These are phyloP conservation scores for Mycena filopes DNA, from an alignment of 768 basidiomycete species.

Conservation along the genomic window DNA sequence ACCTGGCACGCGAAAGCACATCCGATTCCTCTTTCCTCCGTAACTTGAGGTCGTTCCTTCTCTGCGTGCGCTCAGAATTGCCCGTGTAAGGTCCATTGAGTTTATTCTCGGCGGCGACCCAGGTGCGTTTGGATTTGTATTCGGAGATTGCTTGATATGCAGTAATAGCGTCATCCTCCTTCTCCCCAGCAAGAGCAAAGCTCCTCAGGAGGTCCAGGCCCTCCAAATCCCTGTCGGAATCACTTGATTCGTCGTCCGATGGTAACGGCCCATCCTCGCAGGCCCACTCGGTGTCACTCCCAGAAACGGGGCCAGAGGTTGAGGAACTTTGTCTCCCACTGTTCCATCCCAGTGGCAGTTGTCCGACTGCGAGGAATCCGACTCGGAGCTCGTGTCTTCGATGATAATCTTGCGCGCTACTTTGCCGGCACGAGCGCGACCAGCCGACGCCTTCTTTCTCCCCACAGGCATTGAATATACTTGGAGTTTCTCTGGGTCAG, in stretches of 20 bases:
- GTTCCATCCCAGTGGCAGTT: conserved; percentile 4
- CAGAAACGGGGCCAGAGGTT: background rate
- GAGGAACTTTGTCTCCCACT: conserved; percentile 4
- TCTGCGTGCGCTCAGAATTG: background rate
- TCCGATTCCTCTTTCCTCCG: background rate
- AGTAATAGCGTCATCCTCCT: background rate
- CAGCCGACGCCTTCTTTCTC: too few species aligned
- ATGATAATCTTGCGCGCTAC: too few species aligned
- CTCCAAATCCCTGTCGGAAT: background rate
- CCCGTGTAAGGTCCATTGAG: background rate
- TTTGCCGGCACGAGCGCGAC: too few species aligned
- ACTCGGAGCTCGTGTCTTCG: too few species aligned
- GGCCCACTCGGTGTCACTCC: background rate
- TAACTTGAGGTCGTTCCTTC: background rate
- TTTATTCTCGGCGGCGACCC: background rate
- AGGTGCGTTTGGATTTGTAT: background rate
- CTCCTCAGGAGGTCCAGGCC: background rate
- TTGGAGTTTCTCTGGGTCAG: too few species aligned
- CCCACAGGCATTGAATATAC: too few species aligned
- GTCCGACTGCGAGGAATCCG: background rate
- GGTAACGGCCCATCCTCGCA: background rate
- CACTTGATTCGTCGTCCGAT: background rate
- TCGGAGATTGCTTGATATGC: background rate
- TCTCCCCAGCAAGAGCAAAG: background rate
- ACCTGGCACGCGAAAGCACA: background rate